These are phyloP conservation scores for Metschnikowia amazonensis DNA, from an alignment of 805 yeast genomes.

Conservation along the genomic window DNA sequence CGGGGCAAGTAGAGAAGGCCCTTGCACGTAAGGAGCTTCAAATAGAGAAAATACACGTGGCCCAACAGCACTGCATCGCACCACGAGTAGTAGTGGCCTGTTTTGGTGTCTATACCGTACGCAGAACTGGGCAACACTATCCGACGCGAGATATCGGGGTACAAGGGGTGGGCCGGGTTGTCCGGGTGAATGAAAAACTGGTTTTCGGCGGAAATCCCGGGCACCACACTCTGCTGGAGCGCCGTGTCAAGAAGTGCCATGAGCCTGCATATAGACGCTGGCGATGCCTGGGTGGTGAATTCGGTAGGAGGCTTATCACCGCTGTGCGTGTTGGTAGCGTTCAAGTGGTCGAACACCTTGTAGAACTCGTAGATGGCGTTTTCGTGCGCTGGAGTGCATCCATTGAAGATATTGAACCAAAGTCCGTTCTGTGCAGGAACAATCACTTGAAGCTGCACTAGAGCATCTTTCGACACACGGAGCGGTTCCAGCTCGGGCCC, in stretches of 20 bases:
- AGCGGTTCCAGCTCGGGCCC: neutral
- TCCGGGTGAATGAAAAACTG: slow-evolving; percentile 10
- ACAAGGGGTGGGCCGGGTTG: slow-evolving; percentile 18
- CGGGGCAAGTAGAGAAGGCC: slow-evolving; percentile 22
- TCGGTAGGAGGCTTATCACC: neutral
- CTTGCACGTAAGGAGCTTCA: slow-evolving; percentile 22
- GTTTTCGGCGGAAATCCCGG: slow-evolving; percentile 10
- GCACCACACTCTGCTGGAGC: slow-evolving; percentile 14
- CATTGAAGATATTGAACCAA: slow-evolving; percentile 16
- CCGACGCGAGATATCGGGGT: slow-evolving; percentile 7
- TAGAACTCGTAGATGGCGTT: slow-evolving; percentile 12
- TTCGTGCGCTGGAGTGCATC: slow-evolving; percentile 14
- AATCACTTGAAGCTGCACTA: slow-evolving; percentile 13
- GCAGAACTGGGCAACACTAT: slow-evolving; percentile 15
- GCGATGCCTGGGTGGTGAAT: slow-evolving; percentile 5
- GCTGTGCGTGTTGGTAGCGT: slow-evolving; percentile 5
- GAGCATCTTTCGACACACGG: slow-evolving; percentile 5
- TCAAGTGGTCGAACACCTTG: slow-evolving; percentile 10
- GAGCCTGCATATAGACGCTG: slow-evolving; percentile 14
- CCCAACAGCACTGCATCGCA: slow-evolving; percentile 24
- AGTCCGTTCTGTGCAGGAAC: slow-evolving; percentile 12
- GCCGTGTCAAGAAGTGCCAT: slow-evolving; percentile 17
- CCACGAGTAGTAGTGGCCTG: slow-evolving; percentile 21
- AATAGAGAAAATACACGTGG: slow-evolving; percentile 21
- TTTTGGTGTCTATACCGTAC: slow-evolving; percentile 15